Conservation (phyloP, 192 early-diverging fungal species). For the Linnemannia schmuckeri region DNA sequence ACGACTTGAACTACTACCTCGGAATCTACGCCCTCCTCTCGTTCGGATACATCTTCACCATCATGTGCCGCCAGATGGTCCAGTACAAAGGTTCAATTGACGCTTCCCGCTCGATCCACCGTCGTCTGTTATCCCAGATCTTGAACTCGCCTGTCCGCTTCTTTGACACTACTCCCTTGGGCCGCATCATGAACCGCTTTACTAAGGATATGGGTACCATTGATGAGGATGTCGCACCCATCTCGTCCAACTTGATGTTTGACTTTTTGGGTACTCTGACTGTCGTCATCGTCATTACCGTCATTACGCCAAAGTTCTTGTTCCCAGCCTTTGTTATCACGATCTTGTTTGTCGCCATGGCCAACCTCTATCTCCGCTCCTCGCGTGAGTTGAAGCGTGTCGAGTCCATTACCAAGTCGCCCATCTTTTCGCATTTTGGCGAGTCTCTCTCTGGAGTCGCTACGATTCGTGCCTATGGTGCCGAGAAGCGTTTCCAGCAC, state of each 20-base stretch:
- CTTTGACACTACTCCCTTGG: slow-evolving; percentile 82
- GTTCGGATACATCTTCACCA: slow-evolving; percentile 40
- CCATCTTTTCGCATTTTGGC: slow-evolving; percentile 82
- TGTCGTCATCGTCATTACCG: slow-evolving; percentile 52
- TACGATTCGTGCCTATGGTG: slow-evolving; percentile 87
- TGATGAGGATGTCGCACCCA: slow-evolving; percentile 63
- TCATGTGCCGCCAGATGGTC: slow-evolving; percentile 56
- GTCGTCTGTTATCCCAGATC: slow-evolving; percentile 65
- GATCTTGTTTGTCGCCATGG: slow-evolving; percentile 72
- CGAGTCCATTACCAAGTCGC: slow-evolving; percentile 59
- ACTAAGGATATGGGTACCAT: slow-evolving; percentile 75
- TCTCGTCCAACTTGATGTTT: slow-evolving; percentile 65
- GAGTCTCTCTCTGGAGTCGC: slow-evolving; percentile 84
- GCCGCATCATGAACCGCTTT: slow-evolving; percentile 84
- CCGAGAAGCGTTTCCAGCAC: slow-evolving; percentile 72
- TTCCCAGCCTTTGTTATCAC: slow-evolving; percentile 54
- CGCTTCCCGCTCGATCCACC: slow-evolving; percentile 73
- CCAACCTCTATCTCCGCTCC: slow-evolving; percentile 74
- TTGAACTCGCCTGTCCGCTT: slow-evolving; percentile 53
- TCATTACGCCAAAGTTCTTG: slow-evolving; percentile 56
- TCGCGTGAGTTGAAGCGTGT: slow-evolving; percentile 94
- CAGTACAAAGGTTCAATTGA: slow-evolving; percentile 64
- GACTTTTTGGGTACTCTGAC: slow-evolving; percentile 53
- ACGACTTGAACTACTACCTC: slow-evolving; percentile 68
- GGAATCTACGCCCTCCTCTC: slow-evolving; percentile 69